Evolutionary conservation across 306 rosid genomes (phyloP).

Genomic region (Begonia masoniana): DNA sequence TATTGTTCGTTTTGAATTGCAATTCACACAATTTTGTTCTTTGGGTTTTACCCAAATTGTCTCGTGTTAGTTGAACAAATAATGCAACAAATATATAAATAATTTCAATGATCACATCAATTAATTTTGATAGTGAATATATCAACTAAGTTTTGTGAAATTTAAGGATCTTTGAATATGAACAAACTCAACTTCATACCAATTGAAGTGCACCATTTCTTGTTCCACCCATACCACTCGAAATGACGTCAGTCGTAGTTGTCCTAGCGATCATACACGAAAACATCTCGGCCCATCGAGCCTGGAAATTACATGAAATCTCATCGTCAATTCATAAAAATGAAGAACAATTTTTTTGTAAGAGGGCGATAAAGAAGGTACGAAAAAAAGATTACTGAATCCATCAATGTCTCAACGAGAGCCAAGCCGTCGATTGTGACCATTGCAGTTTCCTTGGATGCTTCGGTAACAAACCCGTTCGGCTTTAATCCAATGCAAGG

Average conservation of each 20-base stretch:
- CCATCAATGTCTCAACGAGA: conserved; percentile 82
- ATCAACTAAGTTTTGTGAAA: too few species aligned
- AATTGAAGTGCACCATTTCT: conserved; percentile 86
- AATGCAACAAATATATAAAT: too few species aligned
- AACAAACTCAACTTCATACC: conserved; percentile 15
- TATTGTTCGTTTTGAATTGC: too few species aligned
- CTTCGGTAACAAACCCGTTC: conserved; percentile 60
- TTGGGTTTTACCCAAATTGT: too few species aligned
- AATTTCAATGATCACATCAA: too few species aligned
- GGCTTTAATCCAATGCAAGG: conserved; percentile 68
- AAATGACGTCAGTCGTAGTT: conserved; percentile 52
- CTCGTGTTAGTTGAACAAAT: too few species aligned
- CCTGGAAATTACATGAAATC: conserved; percentile 28
- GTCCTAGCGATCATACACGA: conserved; percentile 67
- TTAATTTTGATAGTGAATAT: too few species aligned
- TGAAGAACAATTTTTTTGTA: too few species aligned
- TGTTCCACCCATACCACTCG: conserved; percentile 69
- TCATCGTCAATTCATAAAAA: too few species aligned
- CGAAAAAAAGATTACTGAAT: conserved; percentile 34
- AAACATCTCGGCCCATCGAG: conserved; percentile 92
- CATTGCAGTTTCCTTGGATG: conserved; percentile 59
- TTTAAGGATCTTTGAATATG: too few species aligned
- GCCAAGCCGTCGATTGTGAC: conserved; percentile 69
- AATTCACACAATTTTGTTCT: too few species aligned
- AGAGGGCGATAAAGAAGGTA: too few species aligned